Percentiles rank a stretch among this genome's conserved stretches.
phyloP scores from a whole-genome alignment of 2,329 filamentous ascomycete genomes.

The Claviceps africana region DNA sequence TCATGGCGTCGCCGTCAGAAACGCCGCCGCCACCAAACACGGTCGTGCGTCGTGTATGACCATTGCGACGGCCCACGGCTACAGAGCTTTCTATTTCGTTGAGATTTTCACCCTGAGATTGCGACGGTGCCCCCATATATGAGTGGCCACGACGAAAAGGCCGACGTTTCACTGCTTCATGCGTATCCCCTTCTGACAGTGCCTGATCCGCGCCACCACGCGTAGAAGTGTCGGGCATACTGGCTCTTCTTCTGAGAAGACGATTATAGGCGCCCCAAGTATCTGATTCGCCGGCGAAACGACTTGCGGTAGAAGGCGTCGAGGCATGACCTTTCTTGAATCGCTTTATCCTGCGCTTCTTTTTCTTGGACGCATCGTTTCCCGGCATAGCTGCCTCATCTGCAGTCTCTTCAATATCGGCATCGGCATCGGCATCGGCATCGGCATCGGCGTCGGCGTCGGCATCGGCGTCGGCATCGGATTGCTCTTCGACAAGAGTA shows the following conservation, averaged over 20 bases:
- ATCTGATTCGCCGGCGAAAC: constrained; percentile 27
- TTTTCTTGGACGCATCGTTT: constrained; percentile 27
- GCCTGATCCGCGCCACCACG: constrained; percentile 42
- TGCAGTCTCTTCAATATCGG: constrained; percentile 46
- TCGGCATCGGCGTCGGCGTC: constrained; percentile 3
- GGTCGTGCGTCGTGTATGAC: constrained; percentile 52
- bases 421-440: constrained; percentile 20
- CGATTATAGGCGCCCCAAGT: constrained; percentile 28
- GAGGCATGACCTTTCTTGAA: constrained; percentile 42
- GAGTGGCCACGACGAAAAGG: constrained; percentile 43
- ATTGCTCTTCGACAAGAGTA: constrained; percentile 36
- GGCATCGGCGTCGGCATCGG: constrained; percentile 14
- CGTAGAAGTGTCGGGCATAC: constrained; percentile 43
- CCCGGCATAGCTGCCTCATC: constrained; percentile 51
- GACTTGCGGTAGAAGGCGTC: constrained; percentile 50
- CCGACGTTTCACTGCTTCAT: constrained; percentile 40
- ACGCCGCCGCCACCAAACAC: constrained; percentile 50
- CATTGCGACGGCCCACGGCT: constrained; percentile 35
- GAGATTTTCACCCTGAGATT: constrained; percentile 29
- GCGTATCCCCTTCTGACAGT: constrained; percentile 62
- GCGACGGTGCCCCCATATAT: constrained; percentile 38
- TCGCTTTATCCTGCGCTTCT: constrained; percentile 49
- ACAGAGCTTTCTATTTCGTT: constrained; percentile 40
- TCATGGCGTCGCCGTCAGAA: constrained; percentile 48
- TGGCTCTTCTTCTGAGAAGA: constrained; percentile 49